These are phyloP conservation scores for Nepenthes mirabilis DNA, from an alignment of 148 eudicot species.

Conservation along the genomic window DNA sequence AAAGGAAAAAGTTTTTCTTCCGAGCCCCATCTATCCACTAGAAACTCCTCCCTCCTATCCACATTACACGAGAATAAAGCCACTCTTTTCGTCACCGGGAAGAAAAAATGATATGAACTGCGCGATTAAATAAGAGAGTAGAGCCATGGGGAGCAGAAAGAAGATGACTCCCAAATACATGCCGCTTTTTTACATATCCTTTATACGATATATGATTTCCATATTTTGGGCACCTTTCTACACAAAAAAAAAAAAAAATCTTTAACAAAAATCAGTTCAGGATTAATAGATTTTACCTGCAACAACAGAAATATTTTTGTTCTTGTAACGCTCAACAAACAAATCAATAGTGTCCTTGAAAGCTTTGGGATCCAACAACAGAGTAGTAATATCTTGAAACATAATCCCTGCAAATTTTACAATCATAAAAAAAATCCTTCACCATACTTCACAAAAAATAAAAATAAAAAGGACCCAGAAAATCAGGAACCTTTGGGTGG, in stretches of 20 bases:
- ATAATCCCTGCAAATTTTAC: constrained; percentile 42
- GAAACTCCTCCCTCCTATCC: too few species aligned
- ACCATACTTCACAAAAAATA: background rate
- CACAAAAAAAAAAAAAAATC: background rate
- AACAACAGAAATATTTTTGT: constrained; percentile 62
- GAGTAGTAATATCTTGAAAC: constrained; percentile 85
- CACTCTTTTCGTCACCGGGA: too few species aligned
- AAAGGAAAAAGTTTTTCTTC: background rate
- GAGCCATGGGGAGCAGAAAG: too few species aligned
- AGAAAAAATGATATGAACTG: too few species aligned
- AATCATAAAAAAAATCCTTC: constrained; percentile 2
- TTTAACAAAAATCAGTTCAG: background rate
- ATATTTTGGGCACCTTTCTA: too few species aligned
- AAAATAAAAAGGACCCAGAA: background rate
- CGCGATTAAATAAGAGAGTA: too few species aligned
- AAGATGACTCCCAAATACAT: too few species aligned
- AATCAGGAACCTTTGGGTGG: background rate
- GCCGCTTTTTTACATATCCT: too few species aligned
- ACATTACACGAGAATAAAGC: too few species aligned
- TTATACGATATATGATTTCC: too few species aligned
- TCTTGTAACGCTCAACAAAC: constrained; percentile 74
- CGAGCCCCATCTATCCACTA: too few species aligned
- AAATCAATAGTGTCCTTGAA: constrained; percentile 87
- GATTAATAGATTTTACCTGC: constrained; percentile 31
- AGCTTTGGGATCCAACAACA: constrained; percentile 61